Evolutionary conservation across 1,139 yeast species (phyloP).

Genomic region (Trichomonascaceae sp.): DNA sequence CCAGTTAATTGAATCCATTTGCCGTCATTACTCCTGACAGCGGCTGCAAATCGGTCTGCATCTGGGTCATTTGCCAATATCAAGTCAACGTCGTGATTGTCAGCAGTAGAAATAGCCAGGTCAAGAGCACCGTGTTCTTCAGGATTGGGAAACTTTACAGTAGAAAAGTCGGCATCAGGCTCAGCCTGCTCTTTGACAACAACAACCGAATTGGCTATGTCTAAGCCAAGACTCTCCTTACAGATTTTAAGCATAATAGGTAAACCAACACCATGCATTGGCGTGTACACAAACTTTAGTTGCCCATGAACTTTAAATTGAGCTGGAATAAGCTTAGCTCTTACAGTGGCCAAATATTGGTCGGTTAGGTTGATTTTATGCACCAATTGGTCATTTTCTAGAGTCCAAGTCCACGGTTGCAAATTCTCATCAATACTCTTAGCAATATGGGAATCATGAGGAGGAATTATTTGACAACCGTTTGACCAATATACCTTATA

Average conservation of each 20-base stretch:
- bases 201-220: constrained; percentile 32
- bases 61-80: constrained; percentile 94
- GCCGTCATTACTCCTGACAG: constrained; percentile 41
- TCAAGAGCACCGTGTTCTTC: constrained; percentile 91
- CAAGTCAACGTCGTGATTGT: constrained; percentile 39
- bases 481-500: constrained; percentile 90
- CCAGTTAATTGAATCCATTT: constrained; percentile 82
- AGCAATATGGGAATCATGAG: constrained; percentile 76
- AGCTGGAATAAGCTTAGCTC: constrained; percentile 11
- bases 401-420: constrained; percentile 46
- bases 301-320: not conserved
- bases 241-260: constrained; percentile 28
- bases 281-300: constrained; percentile 69
- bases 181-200: constrained; percentile 54
- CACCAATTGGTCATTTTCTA: constrained; percentile 10
- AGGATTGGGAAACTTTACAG: constrained; percentile 90
- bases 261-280: constrained; percentile 91
- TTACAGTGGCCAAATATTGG: constrained; percentile 21
- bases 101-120: constrained; percentile 56
- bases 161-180: constrained; percentile 82
- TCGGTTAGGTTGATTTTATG: constrained; percentile 15
- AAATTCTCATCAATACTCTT: constrained; percentile 53
- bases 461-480: constrained; percentile 95
- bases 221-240: constrained; percentile 25
- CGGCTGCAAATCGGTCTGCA: constrained; percentile 84